Conservation (phyloP, 2,329 filamentous ascomycete species). For the Grosmannia huntii region DNA sequence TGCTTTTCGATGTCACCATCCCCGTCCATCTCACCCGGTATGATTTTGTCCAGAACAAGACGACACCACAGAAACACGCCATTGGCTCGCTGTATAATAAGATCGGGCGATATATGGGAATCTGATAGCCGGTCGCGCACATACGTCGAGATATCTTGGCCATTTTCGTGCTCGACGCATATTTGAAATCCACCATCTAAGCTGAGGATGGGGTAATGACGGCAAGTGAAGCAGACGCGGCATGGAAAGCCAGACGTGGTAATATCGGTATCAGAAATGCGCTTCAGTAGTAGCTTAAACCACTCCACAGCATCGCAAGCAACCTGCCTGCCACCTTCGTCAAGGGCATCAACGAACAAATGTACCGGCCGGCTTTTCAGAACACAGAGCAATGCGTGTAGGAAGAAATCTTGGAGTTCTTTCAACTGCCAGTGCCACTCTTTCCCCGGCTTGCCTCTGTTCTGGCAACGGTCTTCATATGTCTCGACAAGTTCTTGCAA, state of each 20-base stretch:
- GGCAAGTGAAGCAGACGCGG: slow-evolving; percentile 20
- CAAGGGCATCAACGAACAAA: slow-evolving; percentile 23
- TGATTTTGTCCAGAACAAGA: not conserved
- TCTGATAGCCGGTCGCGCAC: slow-evolving; percentile 11
- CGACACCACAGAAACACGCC: not conserved
- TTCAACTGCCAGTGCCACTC: not conserved
- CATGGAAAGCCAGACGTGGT: not conserved
- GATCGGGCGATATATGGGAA: not conserved
- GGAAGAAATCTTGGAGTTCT: slow-evolving; percentile 7
- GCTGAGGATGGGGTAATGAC: slow-evolving; percentile 19
- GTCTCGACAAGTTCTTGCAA: slow-evolving; percentile 4
- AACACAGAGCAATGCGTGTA: slow-evolving; percentile 12
- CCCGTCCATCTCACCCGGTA: not conserved
- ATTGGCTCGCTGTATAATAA: not conserved
- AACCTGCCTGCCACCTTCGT: slow-evolving; percentile 19
- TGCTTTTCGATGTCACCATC: not conserved
- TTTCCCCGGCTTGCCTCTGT: slow-evolving; percentile 2
- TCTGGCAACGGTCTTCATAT: not conserved
- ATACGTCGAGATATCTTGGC: slow-evolving; percentile 9
- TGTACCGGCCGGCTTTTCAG: slow-evolving; percentile 12
- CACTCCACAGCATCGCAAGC: slow-evolving; percentile 12
- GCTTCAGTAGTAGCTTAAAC: slow-evolving; percentile 15
- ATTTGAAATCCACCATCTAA: slow-evolving; percentile 15
- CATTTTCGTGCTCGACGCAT: slow-evolving; percentile 19
- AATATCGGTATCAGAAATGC: slow-evolving; percentile 5